Percentiles rank a stretch among this genome's conserved stretches.
Evolutionary conservation across 192 early-diverging fungal species (phyloP).

Genomic region (Rhizophagus clarus): DNA sequence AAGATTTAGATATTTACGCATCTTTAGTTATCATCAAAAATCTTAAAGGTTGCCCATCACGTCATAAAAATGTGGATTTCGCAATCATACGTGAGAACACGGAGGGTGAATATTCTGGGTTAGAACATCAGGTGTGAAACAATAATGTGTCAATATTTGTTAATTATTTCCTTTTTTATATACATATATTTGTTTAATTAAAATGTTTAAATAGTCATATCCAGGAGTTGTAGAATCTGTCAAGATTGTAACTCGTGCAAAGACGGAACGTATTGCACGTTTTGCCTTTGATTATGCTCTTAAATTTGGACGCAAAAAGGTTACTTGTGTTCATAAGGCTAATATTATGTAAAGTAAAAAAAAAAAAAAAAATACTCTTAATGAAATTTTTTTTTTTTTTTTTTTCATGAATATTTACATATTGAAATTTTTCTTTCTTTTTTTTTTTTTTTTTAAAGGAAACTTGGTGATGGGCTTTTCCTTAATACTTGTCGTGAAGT

Average conservation of each 20-base stretch:
- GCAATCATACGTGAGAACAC: slow-evolving; percentile 99
- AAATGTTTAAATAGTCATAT: slow-evolving; percentile 66
- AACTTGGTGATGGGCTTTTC: slow-evolving; percentile 98
- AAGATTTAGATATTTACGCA: slow-evolving; percentile 98
- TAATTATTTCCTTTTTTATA: slow-evolving; percentile 11
- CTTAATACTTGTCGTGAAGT: slow-evolving; percentile 96
- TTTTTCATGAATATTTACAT: background rate
- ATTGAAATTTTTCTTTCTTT: slow-evolving; percentile 21
- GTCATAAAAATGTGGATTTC: slow-evolving; percentile 95
- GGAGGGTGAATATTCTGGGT: slow-evolving; percentile 99
- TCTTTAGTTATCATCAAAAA: slow-evolving; percentile 92
- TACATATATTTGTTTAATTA: background rate
- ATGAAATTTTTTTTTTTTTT: background rate
- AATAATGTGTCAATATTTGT: slow-evolving; percentile 7
- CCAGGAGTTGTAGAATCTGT: slow-evolving; percentile 98
- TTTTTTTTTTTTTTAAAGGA: slow-evolving; percentile 53
- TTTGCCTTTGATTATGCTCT: slow-evolving; percentile 99
- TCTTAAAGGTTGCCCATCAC: slow-evolving; percentile 81
- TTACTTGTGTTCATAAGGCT: slow-evolving; percentile 99
- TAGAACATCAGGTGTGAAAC: slow-evolving; percentile 87
- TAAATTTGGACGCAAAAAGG: slow-evolving; percentile 97
- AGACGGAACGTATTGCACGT: slow-evolving; percentile 98
- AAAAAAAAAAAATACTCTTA: background rate
- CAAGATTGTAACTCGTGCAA: slow-evolving; percentile 95
- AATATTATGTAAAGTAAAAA: slow-evolving; percentile 88